A percentile compares a stretch with the other conserved stretches of the same genome.
Evolutionary conservation across 352 stramenopile species (phyloP).

Genomic region (Pythium dissimile): DNA sequence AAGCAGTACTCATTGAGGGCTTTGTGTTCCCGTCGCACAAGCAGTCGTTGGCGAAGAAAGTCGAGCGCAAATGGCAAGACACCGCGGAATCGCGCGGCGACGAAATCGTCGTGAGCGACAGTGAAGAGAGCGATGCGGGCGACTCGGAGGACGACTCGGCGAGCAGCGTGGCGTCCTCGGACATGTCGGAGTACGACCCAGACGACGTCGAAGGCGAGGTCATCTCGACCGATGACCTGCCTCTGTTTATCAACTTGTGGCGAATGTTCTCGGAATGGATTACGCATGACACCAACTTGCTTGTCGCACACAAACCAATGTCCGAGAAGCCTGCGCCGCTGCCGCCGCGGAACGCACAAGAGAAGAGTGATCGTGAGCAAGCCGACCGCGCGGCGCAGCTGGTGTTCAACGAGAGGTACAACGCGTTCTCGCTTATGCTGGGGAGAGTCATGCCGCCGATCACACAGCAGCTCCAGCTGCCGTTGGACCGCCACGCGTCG

Average conservation of each 20-base stretch:
- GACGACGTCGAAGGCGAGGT: slow-evolving; percentile 70
- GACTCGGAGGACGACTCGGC: slow-evolving; percentile 46
- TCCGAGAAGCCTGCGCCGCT: slow-evolving; percentile 14
- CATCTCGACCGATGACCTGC: slow-evolving; percentile 62
- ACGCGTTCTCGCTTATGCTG: slow-evolving; percentile 64
- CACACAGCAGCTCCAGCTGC: slow-evolving; percentile 46
- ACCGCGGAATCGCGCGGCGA: slow-evolving; percentile 22
- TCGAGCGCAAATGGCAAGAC: slow-evolving; percentile 44
- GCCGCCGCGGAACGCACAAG: slow-evolving; percentile 24
- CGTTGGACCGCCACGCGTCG: slow-evolving; percentile 47
- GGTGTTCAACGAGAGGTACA: slow-evolving; percentile 56
- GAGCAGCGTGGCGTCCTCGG: slow-evolving; percentile 56
- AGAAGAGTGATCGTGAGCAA: slow-evolving; percentile 35
- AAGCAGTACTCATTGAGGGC: slow-evolving; percentile 77
- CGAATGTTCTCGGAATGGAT: slow-evolving; percentile 65
- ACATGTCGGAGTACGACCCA: slow-evolving; percentile 63
- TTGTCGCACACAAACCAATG: slow-evolving; percentile 39
- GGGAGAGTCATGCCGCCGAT: slow-evolving; percentile 47
- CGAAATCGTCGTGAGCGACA: slow-evolving; percentile 69
- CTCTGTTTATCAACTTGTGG: slow-evolving; percentile 72
- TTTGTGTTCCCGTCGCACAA: slow-evolving; percentile 86
- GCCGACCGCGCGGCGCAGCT: slow-evolving; percentile 42
- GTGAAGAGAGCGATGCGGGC: slow-evolving; percentile 48
- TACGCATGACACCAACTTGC: slow-evolving; percentile 62
- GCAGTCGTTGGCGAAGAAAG: slow-evolving; percentile 62